Conservation (phyloP, 306 rosid genomes). For the Quillaja saponaria region DNA sequence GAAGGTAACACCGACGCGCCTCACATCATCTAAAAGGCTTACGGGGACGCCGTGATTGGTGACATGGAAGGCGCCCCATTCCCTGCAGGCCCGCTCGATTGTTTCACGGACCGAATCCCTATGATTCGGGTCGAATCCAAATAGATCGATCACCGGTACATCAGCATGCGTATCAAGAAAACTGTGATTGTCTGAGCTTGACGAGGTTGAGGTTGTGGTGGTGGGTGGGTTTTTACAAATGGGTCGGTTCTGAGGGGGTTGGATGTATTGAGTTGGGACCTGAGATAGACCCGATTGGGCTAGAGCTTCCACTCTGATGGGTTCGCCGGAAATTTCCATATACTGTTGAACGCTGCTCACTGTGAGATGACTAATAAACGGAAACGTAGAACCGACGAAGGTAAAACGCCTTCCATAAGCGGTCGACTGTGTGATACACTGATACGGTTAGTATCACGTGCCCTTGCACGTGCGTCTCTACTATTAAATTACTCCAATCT, state of each 20-base stretch:
- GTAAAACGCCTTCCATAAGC: too few species aligned
- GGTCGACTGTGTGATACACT: too few species aligned
- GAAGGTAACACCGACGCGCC: constrained; percentile 57
- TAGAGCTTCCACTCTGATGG: constrained; percentile 61
- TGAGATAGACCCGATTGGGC: constrained; percentile 50
- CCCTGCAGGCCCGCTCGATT: constrained; percentile 53
- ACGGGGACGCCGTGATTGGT: constrained; percentile 67
- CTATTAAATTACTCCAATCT: too few species aligned
- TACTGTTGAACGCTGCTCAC: neutral
- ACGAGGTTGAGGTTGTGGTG: neutral
- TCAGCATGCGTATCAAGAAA: constrained; percentile 3
- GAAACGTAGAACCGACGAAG: neutral
- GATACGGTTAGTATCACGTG: too few species aligned
- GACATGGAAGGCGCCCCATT: constrained; percentile 91
- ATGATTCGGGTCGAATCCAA: constrained; percentile 43
- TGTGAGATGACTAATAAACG: neutral
- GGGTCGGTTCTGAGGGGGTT: constrained; percentile 48
- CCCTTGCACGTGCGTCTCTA: too few species aligned
- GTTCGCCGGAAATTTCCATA: constrained; percentile 49
- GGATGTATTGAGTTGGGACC: constrained; percentile 74
- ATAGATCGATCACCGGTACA: constrained; percentile 55
- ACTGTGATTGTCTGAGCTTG: neutral
- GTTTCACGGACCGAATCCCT: constrained; percentile 35
- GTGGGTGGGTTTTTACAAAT: neutral
- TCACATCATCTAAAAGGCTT: constrained; percentile 43